Base-by-base conservation (phyloP, 176 grass and related monocot species). In the Carex pumila region DNA sequence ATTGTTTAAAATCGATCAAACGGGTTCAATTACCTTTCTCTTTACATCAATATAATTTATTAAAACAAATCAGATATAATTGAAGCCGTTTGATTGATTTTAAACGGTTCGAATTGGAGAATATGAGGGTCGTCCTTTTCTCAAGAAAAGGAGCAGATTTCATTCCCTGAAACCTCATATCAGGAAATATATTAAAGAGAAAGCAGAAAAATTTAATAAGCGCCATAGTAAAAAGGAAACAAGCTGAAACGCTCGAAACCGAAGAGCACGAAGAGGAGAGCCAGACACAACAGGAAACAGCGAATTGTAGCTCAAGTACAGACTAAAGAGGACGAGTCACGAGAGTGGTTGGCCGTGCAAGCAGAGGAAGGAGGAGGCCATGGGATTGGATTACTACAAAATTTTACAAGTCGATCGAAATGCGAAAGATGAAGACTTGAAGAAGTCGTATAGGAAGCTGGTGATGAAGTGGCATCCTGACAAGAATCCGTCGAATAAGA, bases 381-480 rank as follows among this genome's bases (percentile, higher is more conserved):
- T 98, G 95, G 91, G 91, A 71, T 70, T 92, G 68, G 96, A 98
- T 81, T 98, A 95, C 88, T 98, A 95, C 86, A 95, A 91, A 87
- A 83, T 98, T 6, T 85, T 98, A 64, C 89, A 85, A 68, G 92
- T 98, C 25, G 88, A 93, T 75, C 87, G 87, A 67, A 88, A 73
- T 82, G 92, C 91, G 52, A 77, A 85, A 12, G 95, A 95, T 67
- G 95, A 95, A 56, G 91, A 98, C 78, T 90, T 95, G 86, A 95
- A 92, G 86, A 98, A 93, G 89, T 86, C 95, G 18, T 95, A 98
- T 70, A 86, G 89, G 66, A 95, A 92, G 85, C 87, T 98, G 65
- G 95, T 93, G 85, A 98, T 98, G 96, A 88, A 84, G n/a, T 98
- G 96, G 96, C 96, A 99, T 85, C 96, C 96, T 0, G 94, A 97